Evolutionary conservation across 1,139 yeast genomes (phyloP), one percentile per base, ranked within the genome.

Genomic region (Saccharomyces uvarum): DNA sequence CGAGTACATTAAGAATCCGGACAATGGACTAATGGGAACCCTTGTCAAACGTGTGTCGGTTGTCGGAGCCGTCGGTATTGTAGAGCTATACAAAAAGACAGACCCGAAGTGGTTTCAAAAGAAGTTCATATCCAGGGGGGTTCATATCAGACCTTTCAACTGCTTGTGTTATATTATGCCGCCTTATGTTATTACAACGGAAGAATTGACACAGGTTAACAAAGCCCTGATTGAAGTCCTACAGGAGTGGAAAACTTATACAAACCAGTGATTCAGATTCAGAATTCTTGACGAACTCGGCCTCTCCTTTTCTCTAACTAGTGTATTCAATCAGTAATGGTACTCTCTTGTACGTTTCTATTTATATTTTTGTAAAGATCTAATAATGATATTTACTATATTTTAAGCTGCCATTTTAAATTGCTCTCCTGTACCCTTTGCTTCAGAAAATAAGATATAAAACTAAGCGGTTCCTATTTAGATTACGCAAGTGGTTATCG

Each of bases 51-150:
- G 60, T 27, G 62, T 69, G 42, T 59, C 72, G 48, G 64, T 66
- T 19, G 56, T 61, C 26, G 72, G 73, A 11, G 71, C 72, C 2
- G 63, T 70, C 31, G 73, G 70, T 4, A 68, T 67, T 4, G 61
- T 70, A 26, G 70, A 70, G 52, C 52, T 69, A 33, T 58, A 53
- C 11, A 51, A 51, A 3, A 52, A 61, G 2, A 64, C 66, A 24
- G 65, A 70, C 52, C 52, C 57, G 32, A 55, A 56, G 16, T 59
- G 60, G 58, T 57, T 61, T 41, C 69, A 66, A 54, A 53, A 57
- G 16, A 52, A 50, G 31, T 63, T 64, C 47, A 59, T 67, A 13
- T 52, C 55, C 2, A 56, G 51, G 46, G 66, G 68, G 5, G 69
- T 65, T 4, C 62, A 67, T 59, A 58, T 67, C 24, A 60, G 71